Evolutionary conservation across 2,329 filamentous ascomycete genomes (phyloP), one percentile per base, ranked within the genome.

Genomic region (Ambrosiella xylebori): DNA sequence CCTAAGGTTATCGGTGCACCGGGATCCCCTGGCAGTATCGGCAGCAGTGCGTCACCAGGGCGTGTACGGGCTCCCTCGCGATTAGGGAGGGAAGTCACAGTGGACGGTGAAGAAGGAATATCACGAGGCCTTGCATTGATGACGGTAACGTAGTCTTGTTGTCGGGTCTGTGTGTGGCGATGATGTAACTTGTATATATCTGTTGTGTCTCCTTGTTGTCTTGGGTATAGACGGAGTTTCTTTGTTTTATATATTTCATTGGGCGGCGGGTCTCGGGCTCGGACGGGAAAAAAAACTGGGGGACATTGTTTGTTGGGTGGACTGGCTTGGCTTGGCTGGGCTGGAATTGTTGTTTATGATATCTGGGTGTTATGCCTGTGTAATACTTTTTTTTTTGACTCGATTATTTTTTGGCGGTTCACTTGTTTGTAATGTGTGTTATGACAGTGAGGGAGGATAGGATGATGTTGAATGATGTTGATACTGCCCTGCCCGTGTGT

Each of bases 1-100:
- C 72, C 76, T 3, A 71, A 71, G 56, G 68, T 81, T 44, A 27
- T 19, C 41, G 52, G 52, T 9, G n/a, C 27, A 13, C 52, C 52
- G 15, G 37, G 37, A 17, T 11, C 11, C 13, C 52, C 52, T n/a
- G 47, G 47, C 8, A 54, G 52, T 44, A 17, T 54, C 5, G 35
- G 15, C 13, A 17, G 71, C 70, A 57, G 35, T 35, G 49, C 38
- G 38, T 73, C 19, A 37, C 52, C 52, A 19, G 52, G 52, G 19
- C 12, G 52, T 8, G 52, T 54, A 54, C 12, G 52, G 19, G 52
- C 52, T 41, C 52, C 52, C 19, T 41, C 37, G 13, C 7, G 52
- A 27, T 35, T 54, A 54, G 52, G 52, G 5, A 27, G 52, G 13
- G 52, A 54, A 44, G 38, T 54, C 12, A 54, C 52, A 44, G 52